Conservation (phyloP, 208 protist genomes). For the Endotrypanum monterogeii region DNA sequence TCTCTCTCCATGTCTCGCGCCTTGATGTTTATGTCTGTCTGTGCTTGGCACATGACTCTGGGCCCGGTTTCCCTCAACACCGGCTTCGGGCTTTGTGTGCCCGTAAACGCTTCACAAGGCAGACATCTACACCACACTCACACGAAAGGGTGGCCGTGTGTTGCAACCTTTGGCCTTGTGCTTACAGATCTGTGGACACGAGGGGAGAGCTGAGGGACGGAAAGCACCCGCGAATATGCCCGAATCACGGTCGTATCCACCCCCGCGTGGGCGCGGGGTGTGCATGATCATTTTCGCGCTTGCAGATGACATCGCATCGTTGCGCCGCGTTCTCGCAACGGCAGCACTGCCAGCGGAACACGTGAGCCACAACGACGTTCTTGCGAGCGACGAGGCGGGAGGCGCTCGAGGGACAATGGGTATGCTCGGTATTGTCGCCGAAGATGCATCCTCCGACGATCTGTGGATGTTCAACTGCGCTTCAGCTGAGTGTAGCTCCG, state of each 20-base stretch:
- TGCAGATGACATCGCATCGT: neutral
- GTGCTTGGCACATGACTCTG: too few species aligned
- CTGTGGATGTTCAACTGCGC: neutral
- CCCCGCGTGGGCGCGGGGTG: neutral
- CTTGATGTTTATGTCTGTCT: too few species aligned
- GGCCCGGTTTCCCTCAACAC: too few species aligned
- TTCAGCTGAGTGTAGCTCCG: neutral
- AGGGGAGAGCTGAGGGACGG: neutral
- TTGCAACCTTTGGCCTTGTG: neutral
- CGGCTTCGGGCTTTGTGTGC: too few species aligned
- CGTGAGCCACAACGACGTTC: neutral
- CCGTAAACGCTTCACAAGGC: neutral
- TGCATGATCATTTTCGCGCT: slow-evolving; percentile 20
- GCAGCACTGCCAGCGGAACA: neutral
- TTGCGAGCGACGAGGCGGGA: neutral
- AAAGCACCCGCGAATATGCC: neutral
- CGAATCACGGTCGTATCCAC: too few species aligned
- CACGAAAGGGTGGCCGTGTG: neutral
- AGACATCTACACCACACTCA: neutral
- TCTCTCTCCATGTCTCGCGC: too few species aligned
- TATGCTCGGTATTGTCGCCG: neutral
- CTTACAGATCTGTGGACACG: neutral
- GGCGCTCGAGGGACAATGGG: neutral
- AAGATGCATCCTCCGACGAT: neutral
- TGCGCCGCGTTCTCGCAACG: slow-evolving; percentile 2